phyloP scores from a whole-genome alignment of 202 grass and related monocot genomes.

The Carex sylvatica region DNA sequence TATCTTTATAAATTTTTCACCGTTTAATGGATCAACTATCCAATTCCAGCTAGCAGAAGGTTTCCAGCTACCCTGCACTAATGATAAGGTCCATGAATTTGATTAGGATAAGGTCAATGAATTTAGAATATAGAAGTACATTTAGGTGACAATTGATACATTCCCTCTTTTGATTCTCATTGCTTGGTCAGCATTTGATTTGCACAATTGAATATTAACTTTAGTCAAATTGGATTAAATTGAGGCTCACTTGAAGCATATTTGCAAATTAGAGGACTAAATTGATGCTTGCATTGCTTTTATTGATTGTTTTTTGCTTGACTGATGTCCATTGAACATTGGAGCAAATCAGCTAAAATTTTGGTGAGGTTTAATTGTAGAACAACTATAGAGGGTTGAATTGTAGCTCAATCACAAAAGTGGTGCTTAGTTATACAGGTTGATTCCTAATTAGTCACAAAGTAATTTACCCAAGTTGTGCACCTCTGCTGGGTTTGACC shows the following conservation, averaged over 20 bases:
- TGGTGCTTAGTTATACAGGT: not conserved
- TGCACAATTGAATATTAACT: not conserved
- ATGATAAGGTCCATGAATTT: conserved; percentile 17
- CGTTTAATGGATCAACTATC: conserved; percentile 84
- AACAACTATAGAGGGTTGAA: not conserved
- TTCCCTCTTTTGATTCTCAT: not conserved
- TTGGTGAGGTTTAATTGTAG: not conserved
- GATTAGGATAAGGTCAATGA: not conserved
- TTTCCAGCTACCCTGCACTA: conserved; percentile 89
- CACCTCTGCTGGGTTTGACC: conserved; percentile 72
- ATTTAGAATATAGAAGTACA: not conserved
- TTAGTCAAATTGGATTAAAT: conserved; percentile 1
- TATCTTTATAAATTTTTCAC: conserved; percentile 79
- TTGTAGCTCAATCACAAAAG: not conserved
- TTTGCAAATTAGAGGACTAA: not conserved
- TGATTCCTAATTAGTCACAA: not conserved
- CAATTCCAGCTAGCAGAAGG: conserved; percentile 57
- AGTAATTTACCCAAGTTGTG: conserved; percentile 67
- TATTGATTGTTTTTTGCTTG: not conserved
- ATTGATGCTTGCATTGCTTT: not conserved
- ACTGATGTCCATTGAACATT: not conserved
- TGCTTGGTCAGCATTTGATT: not conserved
- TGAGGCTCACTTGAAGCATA: not conserved
- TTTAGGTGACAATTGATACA: not conserved
- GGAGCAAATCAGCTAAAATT: not conserved